phyloP scores from a whole-genome alignment of 2,329 filamentous ascomycete species.

The Diplodia mutila region DNA sequence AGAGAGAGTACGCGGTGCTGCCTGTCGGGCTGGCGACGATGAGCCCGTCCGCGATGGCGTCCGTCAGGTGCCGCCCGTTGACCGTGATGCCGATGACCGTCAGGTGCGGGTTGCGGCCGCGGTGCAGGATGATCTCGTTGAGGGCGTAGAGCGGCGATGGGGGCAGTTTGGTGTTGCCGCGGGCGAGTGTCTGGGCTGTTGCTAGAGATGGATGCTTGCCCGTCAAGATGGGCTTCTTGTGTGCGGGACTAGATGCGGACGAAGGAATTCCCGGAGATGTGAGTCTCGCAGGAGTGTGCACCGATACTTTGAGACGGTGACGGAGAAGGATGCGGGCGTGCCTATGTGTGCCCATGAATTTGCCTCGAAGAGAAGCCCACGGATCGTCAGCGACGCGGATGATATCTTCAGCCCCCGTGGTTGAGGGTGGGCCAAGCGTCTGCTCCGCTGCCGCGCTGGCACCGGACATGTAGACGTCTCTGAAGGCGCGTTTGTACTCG shows the following conservation, averaged over 20 bases:
- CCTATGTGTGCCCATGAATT: conserved; percentile 75
- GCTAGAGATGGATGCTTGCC: conserved; percentile 24
- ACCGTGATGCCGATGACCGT: conserved; percentile 91
- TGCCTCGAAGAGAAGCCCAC: conserved; percentile 77
- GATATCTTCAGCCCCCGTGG: background rate
- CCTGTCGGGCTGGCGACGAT: conserved; percentile 93
- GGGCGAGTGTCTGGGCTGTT: conserved; percentile 29
- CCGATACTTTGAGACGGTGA: conserved; percentile 84
- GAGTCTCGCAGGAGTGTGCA: conserved; percentile 66
- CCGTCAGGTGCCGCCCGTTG: conserved; percentile 85
- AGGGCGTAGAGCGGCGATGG: conserved; percentile 68
- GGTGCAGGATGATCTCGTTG: conserved; percentile 94
- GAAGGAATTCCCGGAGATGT: conserved; percentile 39
- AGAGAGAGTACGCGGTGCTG: conserved; percentile 94
- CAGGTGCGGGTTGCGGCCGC: conserved; percentile 86
- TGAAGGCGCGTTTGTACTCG: conserved; percentile 89
- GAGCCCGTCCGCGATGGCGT: conserved; percentile 93
- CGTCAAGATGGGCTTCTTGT: conserved; percentile 34
- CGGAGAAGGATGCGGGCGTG: conserved; percentile 82
- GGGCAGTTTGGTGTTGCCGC: conserved; percentile 43
- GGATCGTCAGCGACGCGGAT: conserved; percentile 47
- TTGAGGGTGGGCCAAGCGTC: background rate
- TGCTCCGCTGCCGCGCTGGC: conserved; percentile 50
- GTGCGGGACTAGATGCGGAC: background rate
- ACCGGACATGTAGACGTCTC: conserved; percentile 88